Evolutionary conservation across 139 green algal species (phyloP).

Genomic region (Raphidocelis subcapitata): DNA sequence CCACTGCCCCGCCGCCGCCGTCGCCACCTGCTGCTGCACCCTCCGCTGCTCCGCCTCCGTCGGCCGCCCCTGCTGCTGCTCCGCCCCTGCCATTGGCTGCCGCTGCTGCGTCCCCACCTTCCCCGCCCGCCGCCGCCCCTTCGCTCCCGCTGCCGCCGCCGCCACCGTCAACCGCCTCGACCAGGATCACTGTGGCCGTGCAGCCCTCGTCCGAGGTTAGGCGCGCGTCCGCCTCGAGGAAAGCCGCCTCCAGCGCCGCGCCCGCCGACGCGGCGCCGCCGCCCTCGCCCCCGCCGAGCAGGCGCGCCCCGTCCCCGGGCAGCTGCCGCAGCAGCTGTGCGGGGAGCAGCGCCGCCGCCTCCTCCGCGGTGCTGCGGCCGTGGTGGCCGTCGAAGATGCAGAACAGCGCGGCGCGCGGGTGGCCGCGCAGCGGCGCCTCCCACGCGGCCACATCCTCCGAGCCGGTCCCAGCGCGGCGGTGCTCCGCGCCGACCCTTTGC

Average conservation of each 20-base stretch:
- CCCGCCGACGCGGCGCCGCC: neutral
- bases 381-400: slow-evolving; percentile 58
- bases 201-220: slow-evolving; percentile 55
- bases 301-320: neutral
- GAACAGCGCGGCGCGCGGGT: slow-evolving; percentile 21
- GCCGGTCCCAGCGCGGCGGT: slow-evolving; percentile 18
- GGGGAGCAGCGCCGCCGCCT: slow-evolving; percentile 22
- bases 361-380: slow-evolving; percentile 24
- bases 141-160: neutral
- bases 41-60: too few relatives aligned
- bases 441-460: slow-evolving; percentile 52
- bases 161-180: slow-evolving; percentile 26
- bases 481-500: slow-evolving; percentile 23
- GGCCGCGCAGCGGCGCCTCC: slow-evolving; percentile 29
- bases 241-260: slow-evolving; percentile 1
- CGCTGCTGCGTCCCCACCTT: slow-evolving; percentile 12
- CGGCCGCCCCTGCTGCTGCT: too few relatives aligned
- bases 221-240: slow-evolving; percentile 33
- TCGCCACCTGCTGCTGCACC: too few relatives aligned
- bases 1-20: too few relatives aligned
- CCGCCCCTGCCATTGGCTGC: neutral
- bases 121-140: slow-evolving; percentile 5
- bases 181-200: slow-evolving; percentile 46
- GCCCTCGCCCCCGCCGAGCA: neutral
- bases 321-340: slow-evolving; percentile 12